Conservation (phyloP, 1,139 yeast species). For the Geotrichum histeridarum region DNA sequence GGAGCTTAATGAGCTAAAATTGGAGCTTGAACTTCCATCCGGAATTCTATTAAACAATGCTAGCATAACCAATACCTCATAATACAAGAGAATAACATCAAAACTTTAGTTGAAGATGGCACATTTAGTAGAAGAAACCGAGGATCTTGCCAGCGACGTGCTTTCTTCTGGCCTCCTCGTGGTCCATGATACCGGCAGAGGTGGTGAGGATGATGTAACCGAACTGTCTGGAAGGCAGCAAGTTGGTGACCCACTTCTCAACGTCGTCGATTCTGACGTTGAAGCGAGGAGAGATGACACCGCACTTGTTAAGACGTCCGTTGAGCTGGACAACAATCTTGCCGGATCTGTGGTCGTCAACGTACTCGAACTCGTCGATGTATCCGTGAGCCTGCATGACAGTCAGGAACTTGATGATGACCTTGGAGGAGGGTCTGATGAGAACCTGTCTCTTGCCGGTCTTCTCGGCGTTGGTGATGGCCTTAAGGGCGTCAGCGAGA, state of each 20-base stretch:
- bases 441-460: slow-evolving; percentile 99
- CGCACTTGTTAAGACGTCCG: slow-evolving; percentile 98
- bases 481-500: slow-evolving; percentile 97
- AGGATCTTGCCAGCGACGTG: slow-evolving; percentile 98
- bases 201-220: slow-evolving; percentile 97
- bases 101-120: background rate
- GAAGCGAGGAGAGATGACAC: slow-evolving; percentile 97
- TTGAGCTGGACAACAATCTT: slow-evolving; percentile 93
- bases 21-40: background rate
- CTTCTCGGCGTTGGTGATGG: slow-evolving; percentile 99
- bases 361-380: slow-evolving; percentile 98
- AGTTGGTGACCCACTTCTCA: slow-evolving; percentile 97
- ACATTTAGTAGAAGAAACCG: slow-evolving; percentile 81
- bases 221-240: slow-evolving; percentile 97
- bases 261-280: slow-evolving; percentile 89
- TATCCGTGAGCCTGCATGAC: slow-evolving; percentile 99
- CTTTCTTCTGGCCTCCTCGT: slow-evolving; percentile 99
- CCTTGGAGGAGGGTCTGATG: slow-evolving; percentile 98
- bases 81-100: slow-evolving; percentile 2
- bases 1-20: background rate
- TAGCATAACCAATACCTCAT: slow-evolving; percentile 9
- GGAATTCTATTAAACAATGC: slow-evolving; percentile 9
- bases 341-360: slow-evolving; percentile 99
- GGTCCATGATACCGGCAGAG: slow-evolving; percentile 99
- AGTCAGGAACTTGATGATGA: slow-evolving; percentile 90